Evolutionary conservation across 1,284 basidiomycete genomes (phyloP).

Genomic region (Trichosporon inkin): DNA sequence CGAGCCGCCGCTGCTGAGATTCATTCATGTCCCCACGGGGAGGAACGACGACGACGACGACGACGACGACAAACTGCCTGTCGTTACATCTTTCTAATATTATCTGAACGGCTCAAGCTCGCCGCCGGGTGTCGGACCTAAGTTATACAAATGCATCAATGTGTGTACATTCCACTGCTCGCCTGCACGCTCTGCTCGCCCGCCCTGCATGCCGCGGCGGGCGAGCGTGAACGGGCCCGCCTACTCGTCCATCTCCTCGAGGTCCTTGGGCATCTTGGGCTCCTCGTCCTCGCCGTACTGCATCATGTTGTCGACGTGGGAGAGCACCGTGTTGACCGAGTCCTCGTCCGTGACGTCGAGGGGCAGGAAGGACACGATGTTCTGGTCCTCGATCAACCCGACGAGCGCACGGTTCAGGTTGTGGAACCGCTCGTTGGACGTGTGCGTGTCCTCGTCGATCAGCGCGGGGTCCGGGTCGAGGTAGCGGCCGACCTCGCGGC

Average conservation of each 20-base stretch:
- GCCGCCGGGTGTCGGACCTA: background rate
- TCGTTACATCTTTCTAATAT: background rate
- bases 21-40: background rate
- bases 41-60: no score
- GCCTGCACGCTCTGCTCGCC: background rate
- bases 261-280: slow-evolving; percentile 75
- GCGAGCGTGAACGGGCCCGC: background rate
- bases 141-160: background rate
- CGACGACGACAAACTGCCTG: background rate
- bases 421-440: slow-evolving; percentile 84
- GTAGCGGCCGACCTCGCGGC: slow-evolving; percentile 76
- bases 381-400: slow-evolving; percentile 86
- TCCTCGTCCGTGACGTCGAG: slow-evolving; percentile 87
- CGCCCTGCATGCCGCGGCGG: background rate
- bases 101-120: no score
- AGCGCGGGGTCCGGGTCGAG: slow-evolving; percentile 95
- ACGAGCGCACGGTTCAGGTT: slow-evolving; percentile 91
- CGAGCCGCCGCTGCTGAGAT: background rate
- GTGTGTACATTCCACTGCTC: background rate
- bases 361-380: slow-evolving; percentile 93
- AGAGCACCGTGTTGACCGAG: slow-evolving; percentile 82
- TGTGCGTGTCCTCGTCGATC: slow-evolving; percentile 65
- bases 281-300: slow-evolving; percentile 94
- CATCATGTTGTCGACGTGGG: slow-evolving; percentile 95
- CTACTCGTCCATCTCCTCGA: slow-evolving; percentile 59